Percentiles rank a stretch among this genome's conserved stretches.
Evolutionary conservation across 495 filamentous ascomycete species (phyloP).

Genomic region (Aspergillus homomorphus): DNA sequence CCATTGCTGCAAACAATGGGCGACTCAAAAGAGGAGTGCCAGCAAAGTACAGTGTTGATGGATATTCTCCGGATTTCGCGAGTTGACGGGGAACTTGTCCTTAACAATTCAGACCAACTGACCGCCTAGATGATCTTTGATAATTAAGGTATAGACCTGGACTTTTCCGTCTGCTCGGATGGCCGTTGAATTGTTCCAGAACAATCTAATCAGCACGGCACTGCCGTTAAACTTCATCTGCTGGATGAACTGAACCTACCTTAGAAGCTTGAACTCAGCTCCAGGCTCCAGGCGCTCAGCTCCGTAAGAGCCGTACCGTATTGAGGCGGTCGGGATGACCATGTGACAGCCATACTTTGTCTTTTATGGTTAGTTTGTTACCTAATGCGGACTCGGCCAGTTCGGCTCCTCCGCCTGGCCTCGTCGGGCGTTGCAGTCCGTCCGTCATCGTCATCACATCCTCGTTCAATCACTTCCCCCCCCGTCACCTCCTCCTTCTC

Average conservation of each 20-base stretch:
- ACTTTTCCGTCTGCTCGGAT: too few relatives aligned
- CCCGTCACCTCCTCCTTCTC: neutral
- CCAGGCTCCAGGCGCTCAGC: too few relatives aligned
- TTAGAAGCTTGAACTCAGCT: too few relatives aligned
- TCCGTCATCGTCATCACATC: slow-evolving; percentile 18
- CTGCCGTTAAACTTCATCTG: too few relatives aligned
- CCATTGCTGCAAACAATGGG: slow-evolving; percentile 23
- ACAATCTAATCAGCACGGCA: too few relatives aligned
- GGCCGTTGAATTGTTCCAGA: too few relatives aligned
- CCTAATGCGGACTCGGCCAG: slow-evolving; percentile 1
- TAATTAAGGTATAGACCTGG: too few relatives aligned
- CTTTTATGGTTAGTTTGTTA: neutral
- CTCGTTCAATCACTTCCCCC: neutral
- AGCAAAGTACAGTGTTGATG: neutral
- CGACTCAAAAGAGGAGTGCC: neutral
- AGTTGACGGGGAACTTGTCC: too few relatives aligned
- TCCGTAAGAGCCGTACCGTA: neutral
- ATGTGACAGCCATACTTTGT: slow-evolving; percentile 9
- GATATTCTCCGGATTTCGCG: too few relatives aligned
- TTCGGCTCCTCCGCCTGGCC: slow-evolving; percentile 8
- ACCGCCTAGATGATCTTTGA: too few relatives aligned
- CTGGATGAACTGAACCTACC: too few relatives aligned
- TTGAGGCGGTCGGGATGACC: neutral
- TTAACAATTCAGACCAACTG: too few relatives aligned
- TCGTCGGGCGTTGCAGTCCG: slow-evolving; percentile 13